These are phyloP conservation scores for Zygoascus hellenicus DNA, from an alignment of 1,139 yeast species.

Conservation along the genomic window DNA sequence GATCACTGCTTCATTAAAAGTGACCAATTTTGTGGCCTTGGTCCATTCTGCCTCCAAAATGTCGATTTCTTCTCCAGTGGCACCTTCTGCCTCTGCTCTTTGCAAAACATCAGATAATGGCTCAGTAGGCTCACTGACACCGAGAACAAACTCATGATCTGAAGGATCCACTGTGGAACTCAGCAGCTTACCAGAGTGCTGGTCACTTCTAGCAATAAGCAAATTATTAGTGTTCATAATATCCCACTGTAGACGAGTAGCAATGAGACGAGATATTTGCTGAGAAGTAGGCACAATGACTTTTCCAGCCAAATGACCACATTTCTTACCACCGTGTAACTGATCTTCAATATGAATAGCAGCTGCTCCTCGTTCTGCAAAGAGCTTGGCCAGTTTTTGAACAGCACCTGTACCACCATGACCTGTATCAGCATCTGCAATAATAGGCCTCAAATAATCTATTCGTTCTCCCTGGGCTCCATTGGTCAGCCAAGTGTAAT, in stretches of 20 bases:
- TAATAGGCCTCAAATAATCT: constrained; percentile 55
- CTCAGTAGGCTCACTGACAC: constrained; percentile 39
- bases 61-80: constrained; percentile 34
- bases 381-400: constrained; percentile 56
- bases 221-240: constrained; percentile 55
- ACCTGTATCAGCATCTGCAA: constrained; percentile 66
- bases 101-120: constrained; percentile 46
- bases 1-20: constrained; percentile 47
- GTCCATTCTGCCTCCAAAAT: constrained; percentile 44
- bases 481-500: constrained; percentile 39
- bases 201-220: constrained; percentile 56
- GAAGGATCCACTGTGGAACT: constrained; percentile 51
- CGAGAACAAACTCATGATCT: constrained; percentile 51
- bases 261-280: constrained; percentile 50
- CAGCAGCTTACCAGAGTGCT: constrained; percentile 51
- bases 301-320: constrained; percentile 61
- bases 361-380: constrained; percentile 62
- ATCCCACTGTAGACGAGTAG: constrained; percentile 62
- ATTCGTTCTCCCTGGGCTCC: constrained; percentile 26
- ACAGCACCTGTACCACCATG: constrained; percentile 64
- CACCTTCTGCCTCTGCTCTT: constrained; percentile 41
- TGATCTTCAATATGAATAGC: constrained; percentile 62
- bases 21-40: constrained; percentile 37
- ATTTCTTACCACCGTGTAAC: constrained; percentile 59
- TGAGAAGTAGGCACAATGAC: constrained; percentile 58